These are phyloP conservation scores for Fusarium coicis DNA, from an alignment of 2,329 filamentous ascomycete genomes.

Conservation along the genomic window DNA sequence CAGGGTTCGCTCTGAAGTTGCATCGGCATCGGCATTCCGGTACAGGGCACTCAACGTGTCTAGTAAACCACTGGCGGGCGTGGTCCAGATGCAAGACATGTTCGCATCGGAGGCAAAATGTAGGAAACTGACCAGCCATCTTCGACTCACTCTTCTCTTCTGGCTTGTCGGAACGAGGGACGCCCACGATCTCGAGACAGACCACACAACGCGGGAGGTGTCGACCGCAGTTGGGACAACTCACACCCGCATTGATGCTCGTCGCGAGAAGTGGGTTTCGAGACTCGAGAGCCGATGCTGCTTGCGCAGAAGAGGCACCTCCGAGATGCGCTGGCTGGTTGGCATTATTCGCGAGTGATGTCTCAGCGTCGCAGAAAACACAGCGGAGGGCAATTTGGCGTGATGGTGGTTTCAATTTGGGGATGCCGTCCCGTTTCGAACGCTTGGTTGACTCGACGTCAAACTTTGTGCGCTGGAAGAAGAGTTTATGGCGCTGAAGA, in stretches of 20 bases:
- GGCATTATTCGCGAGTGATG: slow-evolving; percentile 57
- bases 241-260: slow-evolving; percentile 68
- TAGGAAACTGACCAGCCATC: slow-evolving; percentile 70
- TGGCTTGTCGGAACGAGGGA: slow-evolving; percentile 69
- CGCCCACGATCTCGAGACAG: slow-evolving; percentile 73
- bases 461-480: slow-evolving; percentile 80
- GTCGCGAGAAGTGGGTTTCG: slow-evolving; percentile 69
- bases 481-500: slow-evolving; percentile 77
- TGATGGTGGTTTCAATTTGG: slow-evolving; percentile 60
- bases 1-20: slow-evolving; percentile 69
- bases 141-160: slow-evolving; percentile 62
- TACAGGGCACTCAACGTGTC: slow-evolving; percentile 74
- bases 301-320: slow-evolving; percentile 18
- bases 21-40: slow-evolving; percentile 75
- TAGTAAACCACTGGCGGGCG: slow-evolving; percentile 72
- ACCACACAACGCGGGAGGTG: slow-evolving; percentile 75
- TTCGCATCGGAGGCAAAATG: slow-evolving; percentile 75
- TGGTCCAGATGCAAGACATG: slow-evolving; percentile 76
- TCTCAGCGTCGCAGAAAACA: slow-evolving; percentile 76
- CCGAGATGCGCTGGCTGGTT: slow-evolving; percentile 23
- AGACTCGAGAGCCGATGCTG: slow-evolving; percentile 48
- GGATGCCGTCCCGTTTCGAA: slow-evolving; percentile 69
- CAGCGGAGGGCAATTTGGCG: slow-evolving; percentile 80
- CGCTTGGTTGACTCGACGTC: slow-evolving; percentile 79
- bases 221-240: slow-evolving; percentile 73